Evolutionary conservation across 371 early-diverging fungal genomes (phyloP), one percentile per base, ranked within the genome.

Genomic region (Mycotypha africana): DNA sequence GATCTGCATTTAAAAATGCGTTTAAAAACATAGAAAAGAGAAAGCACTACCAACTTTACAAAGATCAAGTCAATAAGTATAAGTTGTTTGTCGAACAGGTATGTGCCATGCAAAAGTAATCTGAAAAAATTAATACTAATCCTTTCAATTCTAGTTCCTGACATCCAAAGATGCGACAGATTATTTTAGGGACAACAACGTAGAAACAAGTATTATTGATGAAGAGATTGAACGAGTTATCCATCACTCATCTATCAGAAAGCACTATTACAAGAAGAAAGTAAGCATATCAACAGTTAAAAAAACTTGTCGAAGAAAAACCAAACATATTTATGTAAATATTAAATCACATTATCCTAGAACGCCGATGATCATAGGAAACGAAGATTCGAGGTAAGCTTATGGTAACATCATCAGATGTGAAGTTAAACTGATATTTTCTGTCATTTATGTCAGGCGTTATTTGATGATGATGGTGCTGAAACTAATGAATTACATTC

Each of bases 401-500:
- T 35, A 35, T 35, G 35, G 35, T 35, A 35, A 35, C 35, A 35
- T 16, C 35, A 35, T 35, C 35, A 35, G 16, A 35, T 35, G 35
- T 16, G 38, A 38, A 38, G 38, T 21, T 38, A 38, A 38, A 38
- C 22, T 8, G 38, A 38, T 38, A 38, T 23, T 38, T 38, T 19
- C 11, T 38, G 38, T 38, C 38, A 38, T 38, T 38, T 35, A 35
- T 35, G 35, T 16, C 35, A 35, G 35, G 35, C 35, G 35, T n/a
- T 35, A 35, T 35, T 9, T 35, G 35, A 35, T 35, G 35, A 35
- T 35, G 35, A 35, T 35, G n/a, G 16, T 35, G 35, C 35, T 12
- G 35, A 35, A 35, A 35, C 16, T 16, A 35, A 35, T 35, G 35
- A 35, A 35, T 35, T 16, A n/a, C 35, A 35, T 35, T 35, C 35